Conservation (phyloP, 805 yeast species). For the Starmerella cellae region DNA sequence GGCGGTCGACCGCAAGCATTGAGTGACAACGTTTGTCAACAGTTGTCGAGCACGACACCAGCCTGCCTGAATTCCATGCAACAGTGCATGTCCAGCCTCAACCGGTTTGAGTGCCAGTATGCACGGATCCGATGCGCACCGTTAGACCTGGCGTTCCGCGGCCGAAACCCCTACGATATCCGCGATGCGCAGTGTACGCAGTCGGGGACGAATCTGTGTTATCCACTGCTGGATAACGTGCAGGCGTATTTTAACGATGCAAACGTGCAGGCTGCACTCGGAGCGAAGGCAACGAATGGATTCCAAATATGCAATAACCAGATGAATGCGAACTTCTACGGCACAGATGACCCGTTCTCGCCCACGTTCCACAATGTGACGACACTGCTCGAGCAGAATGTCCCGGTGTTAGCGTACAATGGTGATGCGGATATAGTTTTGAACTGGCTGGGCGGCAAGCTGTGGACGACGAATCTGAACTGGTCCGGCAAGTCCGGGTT, state of each 20-base stretch:
- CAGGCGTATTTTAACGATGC: conserved; percentile 42
- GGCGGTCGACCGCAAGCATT: conserved; percentile 47
- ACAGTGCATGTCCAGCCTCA: conserved; percentile 12
- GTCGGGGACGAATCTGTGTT: conserved; percentile 36
- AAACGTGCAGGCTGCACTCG: conserved; percentile 41
- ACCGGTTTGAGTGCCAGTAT: conserved; percentile 6
- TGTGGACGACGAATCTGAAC: conserved; percentile 58
- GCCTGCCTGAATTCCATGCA: conserved; percentile 10
- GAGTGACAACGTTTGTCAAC: conserved; percentile 9
- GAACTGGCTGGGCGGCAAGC: conserved; percentile 89
- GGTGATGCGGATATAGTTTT: conserved; percentile 95
- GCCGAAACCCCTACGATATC: conserved; percentile 53
- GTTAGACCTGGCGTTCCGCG: conserved; percentile 22
- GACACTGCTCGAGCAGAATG: conserved; percentile 49
- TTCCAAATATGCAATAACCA: conserved; percentile 63
- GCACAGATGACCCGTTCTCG: conserved; percentile 60
- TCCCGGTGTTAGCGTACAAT: conserved; percentile 80
- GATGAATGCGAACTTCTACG: conserved; percentile 48
- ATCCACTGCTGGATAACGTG: conserved; percentile 40
- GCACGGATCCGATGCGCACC: conserved; percentile 12
- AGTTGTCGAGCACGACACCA: conserved; percentile 7
- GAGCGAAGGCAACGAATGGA: conserved; percentile 36
- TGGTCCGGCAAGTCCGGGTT: conserved; percentile 41
- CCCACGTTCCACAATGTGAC: conserved; percentile 67
- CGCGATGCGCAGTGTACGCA: conserved; percentile 50